phyloP scores from a whole-genome alignment of 768 basidiomycete genomes.

The Boletus coccyginus region DNA sequence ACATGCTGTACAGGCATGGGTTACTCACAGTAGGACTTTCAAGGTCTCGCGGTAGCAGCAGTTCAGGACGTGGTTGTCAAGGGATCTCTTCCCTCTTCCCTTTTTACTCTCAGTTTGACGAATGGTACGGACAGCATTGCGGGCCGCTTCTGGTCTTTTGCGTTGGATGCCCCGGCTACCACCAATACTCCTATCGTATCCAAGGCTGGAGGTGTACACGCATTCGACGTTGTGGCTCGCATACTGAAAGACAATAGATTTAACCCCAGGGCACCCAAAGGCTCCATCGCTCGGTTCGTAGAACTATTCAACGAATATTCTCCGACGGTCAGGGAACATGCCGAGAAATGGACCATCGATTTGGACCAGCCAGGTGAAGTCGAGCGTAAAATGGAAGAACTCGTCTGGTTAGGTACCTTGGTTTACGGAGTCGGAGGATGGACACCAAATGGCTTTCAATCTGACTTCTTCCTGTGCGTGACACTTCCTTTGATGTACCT shows the following conservation, averaged over 20 bases:
- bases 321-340: conserved; percentile 15
- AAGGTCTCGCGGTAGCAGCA: conserved; percentile 27
- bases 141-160: conserved; percentile 3
- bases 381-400: conserved; percentile 60
- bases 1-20: not conserved
- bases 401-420: conserved; percentile 51
- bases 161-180: not conserved
- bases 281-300: conserved; percentile 22
- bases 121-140: not conserved
- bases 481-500: not conserved
- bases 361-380: conserved; percentile 35
- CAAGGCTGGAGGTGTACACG: conserved; percentile 19
- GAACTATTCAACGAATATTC: not conserved
- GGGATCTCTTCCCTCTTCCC: conserved; percentile 29
- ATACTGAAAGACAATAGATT: conserved; percentile 48
- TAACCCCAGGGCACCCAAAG: not conserved
- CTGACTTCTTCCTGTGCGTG: conserved; percentile 50
- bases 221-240: conserved; percentile 50
- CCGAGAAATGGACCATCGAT: conserved; percentile 43
- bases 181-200: not conserved
- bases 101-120: conserved; percentile 3
- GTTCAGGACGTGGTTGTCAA: conserved; percentile 32
- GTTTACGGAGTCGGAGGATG: conserved; percentile 57
- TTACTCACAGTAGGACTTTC: not conserved
- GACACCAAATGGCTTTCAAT: conserved; percentile 44